Evolutionary conservation across 768 basidiomycete species (phyloP).

Genomic region (Lactifluus rugatus): DNA sequence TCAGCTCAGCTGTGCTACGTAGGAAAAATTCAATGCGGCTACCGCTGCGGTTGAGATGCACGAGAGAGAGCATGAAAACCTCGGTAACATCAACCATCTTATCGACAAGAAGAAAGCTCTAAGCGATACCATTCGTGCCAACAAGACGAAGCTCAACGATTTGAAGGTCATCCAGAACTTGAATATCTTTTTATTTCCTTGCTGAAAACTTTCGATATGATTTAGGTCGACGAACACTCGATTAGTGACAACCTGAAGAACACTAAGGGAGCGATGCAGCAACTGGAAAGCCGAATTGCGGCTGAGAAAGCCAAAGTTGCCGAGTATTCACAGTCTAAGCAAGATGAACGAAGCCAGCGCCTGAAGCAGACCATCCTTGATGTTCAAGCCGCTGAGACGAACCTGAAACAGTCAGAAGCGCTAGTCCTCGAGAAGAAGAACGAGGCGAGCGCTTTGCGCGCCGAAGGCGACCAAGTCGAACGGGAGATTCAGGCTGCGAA

Average conservation of each 20-base stretch:
- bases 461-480: conserved; percentile 32
- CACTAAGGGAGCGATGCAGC: conserved; percentile 11
- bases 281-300: conserved; percentile 8
- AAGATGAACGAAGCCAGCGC: conserved; percentile 44
- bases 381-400: conserved; percentile 2
- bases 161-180: conserved; percentile 9
- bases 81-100: conserved; percentile 43
- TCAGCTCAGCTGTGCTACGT: neutral
- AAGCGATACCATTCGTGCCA: conserved; percentile 38
- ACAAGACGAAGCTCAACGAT: conserved; percentile 45
- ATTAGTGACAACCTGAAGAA: conserved; percentile 8
- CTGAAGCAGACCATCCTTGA: conserved; percentile 38
- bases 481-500: conserved; percentile 27
- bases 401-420: conserved; percentile 3
- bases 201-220: neutral
- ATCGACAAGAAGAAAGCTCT: conserved; percentile 29
- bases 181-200: neutral
- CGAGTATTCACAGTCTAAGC: conserved; percentile 48
- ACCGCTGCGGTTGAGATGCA: conserved; percentile 29
- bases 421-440: neutral
- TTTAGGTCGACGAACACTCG: conserved; percentile 11
- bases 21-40: conserved; percentile 30
- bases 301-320: conserved; percentile 17
- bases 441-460: neutral
- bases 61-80: conserved; percentile 32